Percentiles rank a stretch among this genome's conserved stretches.
phyloP scores from a whole-genome alignment of 331 rosid genomes.

The Stylosanthes scabra region DNA sequence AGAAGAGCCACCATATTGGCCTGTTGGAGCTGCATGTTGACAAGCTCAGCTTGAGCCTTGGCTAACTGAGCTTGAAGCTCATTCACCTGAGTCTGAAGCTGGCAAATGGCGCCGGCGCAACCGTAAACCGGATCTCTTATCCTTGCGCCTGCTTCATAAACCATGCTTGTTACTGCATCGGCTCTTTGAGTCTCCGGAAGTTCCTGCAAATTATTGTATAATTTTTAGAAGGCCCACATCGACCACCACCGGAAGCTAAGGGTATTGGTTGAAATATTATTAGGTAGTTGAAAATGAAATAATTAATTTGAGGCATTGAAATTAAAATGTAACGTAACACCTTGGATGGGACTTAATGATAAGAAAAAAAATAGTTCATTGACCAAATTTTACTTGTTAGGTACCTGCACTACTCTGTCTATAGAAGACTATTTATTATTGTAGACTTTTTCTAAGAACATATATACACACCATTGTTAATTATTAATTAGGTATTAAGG shows the following conservation, averaged over 20 bases:
- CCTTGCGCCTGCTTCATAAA: constrained; percentile 84
- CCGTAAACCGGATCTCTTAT: constrained; percentile 86
- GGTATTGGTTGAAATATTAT: constrained; percentile 32
- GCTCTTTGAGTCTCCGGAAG: constrained; percentile 85
- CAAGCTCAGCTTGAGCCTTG: constrained; percentile 78
- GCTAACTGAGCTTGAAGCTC: constrained; percentile 87
- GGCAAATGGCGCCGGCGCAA: constrained; percentile 81
- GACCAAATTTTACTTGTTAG: constrained; percentile 5
- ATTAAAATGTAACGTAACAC: neutral
- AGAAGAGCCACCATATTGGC: constrained; percentile 71
- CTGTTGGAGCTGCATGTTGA: constrained; percentile 76
- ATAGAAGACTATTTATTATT: no score
- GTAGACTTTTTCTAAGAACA: no score
- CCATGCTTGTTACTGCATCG: constrained; percentile 93
- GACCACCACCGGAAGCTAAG: no score
- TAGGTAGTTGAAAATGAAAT: constrained; percentile 40
- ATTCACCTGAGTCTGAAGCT: constrained; percentile 73
- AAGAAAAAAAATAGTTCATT: neutral
- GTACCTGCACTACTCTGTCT: neutral
- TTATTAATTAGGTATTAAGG: no score
- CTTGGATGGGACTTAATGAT: neutral
- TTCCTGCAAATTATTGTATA: constrained; percentile 60
- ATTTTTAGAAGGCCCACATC: constrained; percentile 31
- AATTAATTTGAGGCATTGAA: constrained; percentile 18
- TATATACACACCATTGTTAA: no score